Percentiles rank a stretch among this genome's conserved stretches.
Evolutionary conservation across 306 rosid species (phyloP).

Genomic region (Prunus kanzakura): DNA sequence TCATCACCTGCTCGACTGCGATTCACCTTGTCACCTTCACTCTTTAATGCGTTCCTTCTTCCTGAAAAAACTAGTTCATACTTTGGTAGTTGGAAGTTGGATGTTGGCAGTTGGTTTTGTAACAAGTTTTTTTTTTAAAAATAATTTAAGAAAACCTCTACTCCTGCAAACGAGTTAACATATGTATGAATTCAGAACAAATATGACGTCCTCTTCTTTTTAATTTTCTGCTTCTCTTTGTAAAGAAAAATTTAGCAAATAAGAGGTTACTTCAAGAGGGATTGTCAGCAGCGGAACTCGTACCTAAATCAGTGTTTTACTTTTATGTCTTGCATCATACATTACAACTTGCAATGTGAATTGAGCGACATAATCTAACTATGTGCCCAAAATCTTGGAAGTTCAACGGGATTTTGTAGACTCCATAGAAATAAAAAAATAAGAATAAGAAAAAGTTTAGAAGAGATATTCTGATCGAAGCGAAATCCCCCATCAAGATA

Average conservation of each 20-base stretch:
- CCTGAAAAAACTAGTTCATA: background rate
- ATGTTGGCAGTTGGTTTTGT: too few relatives aligned
- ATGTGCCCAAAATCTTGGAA: background rate
- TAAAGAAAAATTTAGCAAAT: too few relatives aligned
- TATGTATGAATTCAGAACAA: too few relatives aligned
- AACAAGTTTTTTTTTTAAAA: too few relatives aligned
- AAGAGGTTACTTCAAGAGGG: fast-evolving
- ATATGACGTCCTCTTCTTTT: too few relatives aligned
- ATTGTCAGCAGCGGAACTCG: fast-evolving
- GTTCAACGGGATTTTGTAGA: background rate
- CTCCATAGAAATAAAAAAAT: background rate
- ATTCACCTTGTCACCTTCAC: background rate
- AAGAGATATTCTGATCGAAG: background rate
- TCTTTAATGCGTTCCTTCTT: background rate
- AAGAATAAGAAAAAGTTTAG: background rate
- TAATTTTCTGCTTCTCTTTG: too few relatives aligned
- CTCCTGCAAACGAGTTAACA: too few relatives aligned
- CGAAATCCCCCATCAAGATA: background rate
- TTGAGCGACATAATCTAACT: background rate
- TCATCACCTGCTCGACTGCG: background rate
- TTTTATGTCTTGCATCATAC: too few relatives aligned
- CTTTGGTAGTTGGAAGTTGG: background rate
- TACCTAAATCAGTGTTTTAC: fast-evolving
- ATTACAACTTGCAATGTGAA: too few relatives aligned
- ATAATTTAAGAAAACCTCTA: too few relatives aligned